phyloP scores from a whole-genome alignment of 176 grass and related monocot genomes.

The Eleusine coracana region DNA sequence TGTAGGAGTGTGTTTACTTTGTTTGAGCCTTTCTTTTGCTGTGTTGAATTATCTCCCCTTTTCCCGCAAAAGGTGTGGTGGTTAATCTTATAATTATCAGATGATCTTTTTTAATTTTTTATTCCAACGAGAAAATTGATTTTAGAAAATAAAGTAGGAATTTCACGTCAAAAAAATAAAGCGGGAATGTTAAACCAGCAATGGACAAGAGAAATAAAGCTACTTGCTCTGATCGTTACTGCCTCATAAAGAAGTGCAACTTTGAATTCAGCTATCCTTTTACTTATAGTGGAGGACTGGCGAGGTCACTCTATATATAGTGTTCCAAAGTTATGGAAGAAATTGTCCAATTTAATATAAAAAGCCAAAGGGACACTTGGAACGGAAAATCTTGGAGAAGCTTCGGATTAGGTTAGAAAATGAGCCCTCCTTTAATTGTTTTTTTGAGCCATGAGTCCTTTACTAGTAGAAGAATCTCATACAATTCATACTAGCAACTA shows the following conservation, averaged over 20 bases:
- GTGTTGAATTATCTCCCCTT: neutral
- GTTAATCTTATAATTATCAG: neutral
- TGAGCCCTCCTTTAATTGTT: slow-evolving; percentile 6
- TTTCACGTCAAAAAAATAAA: neutral
- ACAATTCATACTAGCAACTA: slow-evolving; percentile 35
- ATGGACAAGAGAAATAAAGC: no score
- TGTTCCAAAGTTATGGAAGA: neutral
- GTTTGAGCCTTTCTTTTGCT: neutral
- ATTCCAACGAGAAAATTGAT: neutral
- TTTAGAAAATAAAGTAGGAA: neutral
- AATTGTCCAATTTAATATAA: no score
- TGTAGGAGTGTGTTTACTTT: neutral
- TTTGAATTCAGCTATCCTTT: no score
- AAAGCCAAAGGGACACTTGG: no score
- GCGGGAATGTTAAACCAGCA: neutral
- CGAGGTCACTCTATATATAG: no score
- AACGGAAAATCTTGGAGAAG: slow-evolving; percentile 4
- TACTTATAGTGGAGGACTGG: no score
- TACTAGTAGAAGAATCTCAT: slow-evolving; percentile 25
- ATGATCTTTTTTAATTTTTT: neutral
- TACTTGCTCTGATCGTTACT: no score
- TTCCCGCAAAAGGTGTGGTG: neutral
- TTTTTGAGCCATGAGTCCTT: neutral
- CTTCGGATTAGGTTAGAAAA: slow-evolving; percentile 30
- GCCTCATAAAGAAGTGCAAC: no score